A percentile compares a stretch with the other conserved stretches of the same genome.
These are phyloP conservation scores for Candida labiduridarum DNA, from an alignment of 1,139 yeast genomes.

Conservation along the genomic window DNA sequence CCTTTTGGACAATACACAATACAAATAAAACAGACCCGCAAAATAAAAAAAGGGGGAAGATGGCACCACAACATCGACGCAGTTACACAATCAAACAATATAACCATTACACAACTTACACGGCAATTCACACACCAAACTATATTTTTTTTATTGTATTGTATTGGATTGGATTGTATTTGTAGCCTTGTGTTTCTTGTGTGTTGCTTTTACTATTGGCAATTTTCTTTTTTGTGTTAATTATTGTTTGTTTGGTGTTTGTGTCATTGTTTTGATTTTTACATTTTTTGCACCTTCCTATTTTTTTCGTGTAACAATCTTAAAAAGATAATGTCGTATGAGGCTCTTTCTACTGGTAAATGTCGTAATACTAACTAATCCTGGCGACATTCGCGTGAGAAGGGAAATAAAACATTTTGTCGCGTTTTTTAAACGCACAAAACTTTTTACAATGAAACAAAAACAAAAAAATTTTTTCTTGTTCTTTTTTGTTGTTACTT, in stretches of 20 bases:
- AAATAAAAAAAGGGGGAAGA: neutral
- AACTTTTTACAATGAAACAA: neutral
- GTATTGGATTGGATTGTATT: too few relatives aligned
- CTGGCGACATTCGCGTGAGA: neutral
- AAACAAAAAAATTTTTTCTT: too few relatives aligned
- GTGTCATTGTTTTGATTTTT: conserved; percentile 1
- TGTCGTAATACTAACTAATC: neutral
- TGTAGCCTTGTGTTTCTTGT: too few relatives aligned
- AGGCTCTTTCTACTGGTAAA: neutral
- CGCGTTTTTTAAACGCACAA: neutral
- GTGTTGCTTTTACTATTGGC: too few relatives aligned
- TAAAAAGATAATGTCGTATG: neutral
- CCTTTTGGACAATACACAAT: neutral
- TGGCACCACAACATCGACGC: neutral
- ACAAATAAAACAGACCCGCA: neutral
- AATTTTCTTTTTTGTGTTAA: neutral
- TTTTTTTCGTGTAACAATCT: neutral
- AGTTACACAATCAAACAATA: too few relatives aligned
- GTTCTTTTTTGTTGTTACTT: too few relatives aligned
- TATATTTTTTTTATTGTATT: too few relatives aligned
- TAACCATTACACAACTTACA: too few relatives aligned
- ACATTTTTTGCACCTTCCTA: neutral
- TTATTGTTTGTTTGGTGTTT: neutral
- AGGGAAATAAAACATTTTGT: neutral
- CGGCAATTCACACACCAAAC: too few relatives aligned